Percentiles rank a stretch among this genome's conserved stretches.
Evolutionary conservation across 257 asterid genomes (phyloP).

Genomic region (Solanum pennellii): DNA sequence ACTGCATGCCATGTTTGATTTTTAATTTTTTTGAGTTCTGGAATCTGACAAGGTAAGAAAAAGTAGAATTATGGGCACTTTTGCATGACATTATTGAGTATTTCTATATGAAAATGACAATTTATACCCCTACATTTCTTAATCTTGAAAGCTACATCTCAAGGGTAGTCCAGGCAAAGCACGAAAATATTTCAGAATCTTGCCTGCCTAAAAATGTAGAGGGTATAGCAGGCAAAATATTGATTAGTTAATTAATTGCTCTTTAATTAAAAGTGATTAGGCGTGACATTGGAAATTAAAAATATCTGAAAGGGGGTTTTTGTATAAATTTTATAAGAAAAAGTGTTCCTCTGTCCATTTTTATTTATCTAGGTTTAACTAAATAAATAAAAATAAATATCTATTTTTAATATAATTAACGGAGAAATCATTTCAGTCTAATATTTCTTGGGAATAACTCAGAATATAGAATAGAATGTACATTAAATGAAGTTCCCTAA

Average conservation of each 20-base stretch:
- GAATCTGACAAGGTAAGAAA: slow-evolving; percentile 26
- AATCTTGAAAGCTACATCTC: slow-evolving; percentile 36
- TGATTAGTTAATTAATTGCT: slow-evolving; percentile 15
- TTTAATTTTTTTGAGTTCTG: background rate
- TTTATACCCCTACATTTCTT: slow-evolving; percentile 22
- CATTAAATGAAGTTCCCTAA: slow-evolving; percentile 14
- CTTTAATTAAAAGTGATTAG: slow-evolving; percentile 25
- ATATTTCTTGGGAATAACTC: slow-evolving; percentile 33
- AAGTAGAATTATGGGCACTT: slow-evolving; percentile 44
- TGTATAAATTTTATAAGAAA: slow-evolving; percentile 21
- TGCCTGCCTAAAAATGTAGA: slow-evolving; percentile 1
- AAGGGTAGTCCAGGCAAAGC: slow-evolving; percentile 56
- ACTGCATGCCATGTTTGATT: slow-evolving; percentile 3
- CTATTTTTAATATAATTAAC: background rate
- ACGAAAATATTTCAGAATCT: slow-evolving; percentile 12
- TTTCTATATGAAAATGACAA: slow-evolving; percentile 5
- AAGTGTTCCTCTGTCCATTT: background rate
- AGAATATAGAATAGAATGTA: slow-evolving; percentile 36
- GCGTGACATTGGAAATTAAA: slow-evolving; percentile 62
- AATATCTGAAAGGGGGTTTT: background rate
- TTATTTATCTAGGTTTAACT: background rate
- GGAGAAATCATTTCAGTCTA: background rate
- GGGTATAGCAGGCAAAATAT: background rate
- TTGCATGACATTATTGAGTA: slow-evolving; percentile 11
- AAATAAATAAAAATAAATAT: background rate